phyloP scores from a whole-genome alignment of 2,329 filamentous ascomycete genomes.

The Penicillium nordicum region DNA sequence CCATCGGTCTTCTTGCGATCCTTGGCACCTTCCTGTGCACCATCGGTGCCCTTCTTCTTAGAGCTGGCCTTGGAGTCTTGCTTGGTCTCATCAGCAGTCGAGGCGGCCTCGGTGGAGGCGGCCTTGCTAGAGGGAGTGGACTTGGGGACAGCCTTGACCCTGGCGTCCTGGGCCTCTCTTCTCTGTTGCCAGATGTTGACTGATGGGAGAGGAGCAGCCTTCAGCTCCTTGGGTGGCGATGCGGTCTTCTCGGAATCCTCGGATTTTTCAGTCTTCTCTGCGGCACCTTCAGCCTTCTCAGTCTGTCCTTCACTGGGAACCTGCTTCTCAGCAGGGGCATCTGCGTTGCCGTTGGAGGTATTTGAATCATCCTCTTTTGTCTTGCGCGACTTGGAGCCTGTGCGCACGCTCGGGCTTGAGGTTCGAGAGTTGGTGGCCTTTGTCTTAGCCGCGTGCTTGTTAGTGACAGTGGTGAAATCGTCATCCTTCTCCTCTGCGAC shows the following conservation, averaged over 20 bases:
- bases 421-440: slow-evolving; percentile 39
- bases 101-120: slow-evolving; percentile 25
- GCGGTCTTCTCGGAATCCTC: slow-evolving; percentile 55
- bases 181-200: slow-evolving; percentile 89
- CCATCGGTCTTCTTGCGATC: slow-evolving; percentile 38
- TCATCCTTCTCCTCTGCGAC: slow-evolving; percentile 32
- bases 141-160: slow-evolving; percentile 42
- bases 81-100: slow-evolving; percentile 36
- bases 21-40: slow-evolving; percentile 29
- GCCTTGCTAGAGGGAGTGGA: slow-evolving; percentile 21
- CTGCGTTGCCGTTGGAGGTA: slow-evolving; percentile 61
- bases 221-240: slow-evolving; percentile 60
- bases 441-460: slow-evolving; percentile 24
- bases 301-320: slow-evolving; percentile 4
- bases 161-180: slow-evolving; percentile 61
- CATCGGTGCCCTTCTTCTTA: slow-evolving; percentile 42
- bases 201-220: slow-evolving; percentile 74
- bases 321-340: slow-evolving; percentile 57
- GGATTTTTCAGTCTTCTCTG: slow-evolving; percentile 48
- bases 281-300: slow-evolving; percentile 53
- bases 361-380: slow-evolving; percentile 62
- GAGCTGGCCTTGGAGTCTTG: slow-evolving; percentile 40
- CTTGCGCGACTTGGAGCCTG: slow-evolving; percentile 50
- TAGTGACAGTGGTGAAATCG: slow-evolving; percentile 32
- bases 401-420: slow-evolving; percentile 54